Evolutionary conservation across 2,329 filamentous ascomycete species (phyloP).

Genomic region (Paramyrothecium roridum): DNA sequence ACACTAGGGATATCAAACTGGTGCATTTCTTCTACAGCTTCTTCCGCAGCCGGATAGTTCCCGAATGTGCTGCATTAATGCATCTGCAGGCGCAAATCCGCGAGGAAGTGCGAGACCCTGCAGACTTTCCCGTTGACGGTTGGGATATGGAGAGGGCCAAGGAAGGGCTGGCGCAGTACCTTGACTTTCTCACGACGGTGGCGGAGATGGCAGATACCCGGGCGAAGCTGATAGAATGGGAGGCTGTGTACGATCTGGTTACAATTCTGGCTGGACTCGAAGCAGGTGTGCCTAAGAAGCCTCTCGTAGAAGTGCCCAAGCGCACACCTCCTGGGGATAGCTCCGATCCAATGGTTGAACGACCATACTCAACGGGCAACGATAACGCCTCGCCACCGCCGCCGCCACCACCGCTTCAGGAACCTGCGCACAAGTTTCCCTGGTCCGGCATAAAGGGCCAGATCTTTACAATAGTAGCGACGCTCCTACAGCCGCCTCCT

Average conservation of each 20-base stretch:
- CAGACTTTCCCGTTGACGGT: conserved; percentile 88
- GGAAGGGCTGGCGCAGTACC: conserved; percentile 89
- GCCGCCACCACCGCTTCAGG: conserved; percentile 49
- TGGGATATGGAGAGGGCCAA: conserved; percentile 99
- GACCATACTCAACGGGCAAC: conserved; percentile 51
- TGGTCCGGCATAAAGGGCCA: conserved; percentile 84
- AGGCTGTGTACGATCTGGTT: conserved; percentile 84
- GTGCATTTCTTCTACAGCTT: conserved; percentile 91
- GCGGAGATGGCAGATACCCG: conserved; percentile 84
- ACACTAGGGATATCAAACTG: conserved; percentile 54
- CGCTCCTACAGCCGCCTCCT: conserved; percentile 78
- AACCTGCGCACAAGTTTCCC: conserved; percentile 60
- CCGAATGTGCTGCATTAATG: conserved; percentile 91
- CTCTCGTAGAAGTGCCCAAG: conserved; percentile 49
- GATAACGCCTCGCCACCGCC: conserved; percentile 31
- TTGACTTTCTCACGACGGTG: conserved; percentile 88
- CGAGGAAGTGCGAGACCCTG: conserved; percentile 68
- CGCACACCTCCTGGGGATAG: conserved; percentile 17
- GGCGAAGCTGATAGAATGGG: conserved; percentile 84
- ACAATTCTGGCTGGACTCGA: conserved; percentile 85
- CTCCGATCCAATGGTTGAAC: conserved; percentile 49
- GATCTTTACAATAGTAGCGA: conserved; percentile 85
- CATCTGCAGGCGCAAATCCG: conserved; percentile 89
- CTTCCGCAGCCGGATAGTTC: conserved; percentile 88
- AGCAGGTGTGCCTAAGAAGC: conserved; percentile 79